Conservation (phyloP, 495 filamentous ascomycete genomes). For the Podospora didyma region DNA sequence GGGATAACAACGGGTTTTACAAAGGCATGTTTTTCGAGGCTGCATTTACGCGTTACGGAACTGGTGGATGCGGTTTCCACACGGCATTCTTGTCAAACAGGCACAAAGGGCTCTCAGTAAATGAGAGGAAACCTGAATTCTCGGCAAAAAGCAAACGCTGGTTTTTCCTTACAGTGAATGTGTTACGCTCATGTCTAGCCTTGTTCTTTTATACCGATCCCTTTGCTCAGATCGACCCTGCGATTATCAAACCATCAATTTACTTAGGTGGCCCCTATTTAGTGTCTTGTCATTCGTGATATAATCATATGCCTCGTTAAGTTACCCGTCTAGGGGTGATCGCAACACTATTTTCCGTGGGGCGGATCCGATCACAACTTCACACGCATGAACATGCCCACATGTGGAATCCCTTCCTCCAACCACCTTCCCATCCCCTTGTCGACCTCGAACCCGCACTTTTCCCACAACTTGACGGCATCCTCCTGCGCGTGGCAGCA, state of each 20-base stretch:
- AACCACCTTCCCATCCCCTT: slow-evolving; percentile 68
- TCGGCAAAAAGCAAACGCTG: neutral
- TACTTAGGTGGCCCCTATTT: too few relatives aligned
- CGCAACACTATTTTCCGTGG: neutral
- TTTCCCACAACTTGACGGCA: slow-evolving; percentile 56
- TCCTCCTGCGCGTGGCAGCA: slow-evolving; percentile 70
- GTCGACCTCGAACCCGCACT: slow-evolving; percentile 68
- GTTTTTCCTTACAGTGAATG: neutral
- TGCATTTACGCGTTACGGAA: slow-evolving; percentile 49
- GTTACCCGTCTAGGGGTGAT: too few relatives aligned
- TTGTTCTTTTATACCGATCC: neutral
- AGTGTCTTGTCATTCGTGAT: too few relatives aligned
- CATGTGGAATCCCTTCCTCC: slow-evolving; percentile 82
- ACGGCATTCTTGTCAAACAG: slow-evolving; percentile 48
- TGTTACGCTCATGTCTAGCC: neutral
- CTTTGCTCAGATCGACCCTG: too few relatives aligned
- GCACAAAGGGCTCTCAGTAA: slow-evolving; percentile 38
- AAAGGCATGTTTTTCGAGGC: slow-evolving; percentile 40
- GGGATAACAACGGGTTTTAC: slow-evolving; percentile 39
- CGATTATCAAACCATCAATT: too few relatives aligned
- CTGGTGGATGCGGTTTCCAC: slow-evolving; percentile 39
- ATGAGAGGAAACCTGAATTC: slow-evolving; percentile 10
- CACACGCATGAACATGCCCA: slow-evolving; percentile 65
- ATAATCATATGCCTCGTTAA: too few relatives aligned
- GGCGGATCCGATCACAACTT: slow-evolving; percentile 11